Conservation (phyloP, 257 asterid genomes). For the Ocimum tenuiflorum region DNA sequence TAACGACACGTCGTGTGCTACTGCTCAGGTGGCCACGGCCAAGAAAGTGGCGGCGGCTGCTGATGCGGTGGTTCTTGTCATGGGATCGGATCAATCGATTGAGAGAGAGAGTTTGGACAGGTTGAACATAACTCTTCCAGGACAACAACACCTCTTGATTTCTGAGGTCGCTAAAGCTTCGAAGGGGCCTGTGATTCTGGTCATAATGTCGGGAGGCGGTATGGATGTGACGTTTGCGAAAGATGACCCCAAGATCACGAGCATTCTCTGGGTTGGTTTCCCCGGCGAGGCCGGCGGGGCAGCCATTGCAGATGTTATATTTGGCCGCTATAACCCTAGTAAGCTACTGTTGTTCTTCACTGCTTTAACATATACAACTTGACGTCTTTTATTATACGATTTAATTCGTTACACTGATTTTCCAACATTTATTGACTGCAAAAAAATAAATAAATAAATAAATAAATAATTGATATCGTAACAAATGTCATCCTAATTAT, state of each 20-base stretch:
- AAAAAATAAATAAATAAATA: no score
- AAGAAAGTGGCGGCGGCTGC: slow-evolving; percentile 50
- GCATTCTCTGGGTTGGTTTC: slow-evolving; percentile 88
- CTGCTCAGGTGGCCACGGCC: slow-evolving; percentile 49
- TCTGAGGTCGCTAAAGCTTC: slow-evolving; percentile 58
- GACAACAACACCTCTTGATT: slow-evolving; percentile 59
- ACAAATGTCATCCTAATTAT: no score
- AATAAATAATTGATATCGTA: no score
- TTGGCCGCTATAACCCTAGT: slow-evolving; percentile 75
- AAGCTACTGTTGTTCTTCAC: slow-evolving; percentile 4
- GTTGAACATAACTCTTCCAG: slow-evolving; percentile 70
- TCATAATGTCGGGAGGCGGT: slow-evolving; percentile 84
- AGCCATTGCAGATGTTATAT: slow-evolving; percentile 64
- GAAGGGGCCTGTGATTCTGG: slow-evolving; percentile 79
- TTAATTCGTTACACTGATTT: no score
- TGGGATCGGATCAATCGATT: slow-evolving; percentile 74
- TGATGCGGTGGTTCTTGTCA: slow-evolving; percentile 67
- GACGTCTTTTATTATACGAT: no score
- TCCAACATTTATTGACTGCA: no score
- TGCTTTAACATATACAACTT: no score
- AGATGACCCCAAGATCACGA: slow-evolving; percentile 51
- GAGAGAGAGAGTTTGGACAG: slow-evolving; percentile 59
- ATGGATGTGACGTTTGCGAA: slow-evolving; percentile 76
- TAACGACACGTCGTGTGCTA: slow-evolving; percentile 38
- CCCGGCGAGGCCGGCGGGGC: slow-evolving; percentile 97